phyloP scores from a whole-genome alignment of 768 basidiomycete genomes.

The Epithele typhae region DNA sequence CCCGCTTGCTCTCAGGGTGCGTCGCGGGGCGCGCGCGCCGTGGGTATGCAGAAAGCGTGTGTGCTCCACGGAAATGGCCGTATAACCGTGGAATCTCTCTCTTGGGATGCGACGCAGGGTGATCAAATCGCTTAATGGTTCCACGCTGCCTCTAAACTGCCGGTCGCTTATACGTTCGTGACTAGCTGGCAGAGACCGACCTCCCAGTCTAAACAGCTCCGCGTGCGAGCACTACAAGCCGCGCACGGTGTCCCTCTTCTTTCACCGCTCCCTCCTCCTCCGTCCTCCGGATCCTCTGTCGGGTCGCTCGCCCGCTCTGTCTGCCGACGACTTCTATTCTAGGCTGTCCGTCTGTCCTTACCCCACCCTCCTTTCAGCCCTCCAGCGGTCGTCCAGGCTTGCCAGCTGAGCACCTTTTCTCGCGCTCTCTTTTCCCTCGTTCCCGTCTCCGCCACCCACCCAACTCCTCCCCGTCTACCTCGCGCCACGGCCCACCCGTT shows the following conservation, averaged over 20 bases:
- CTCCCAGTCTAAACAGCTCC: no score
- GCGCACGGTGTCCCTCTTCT: no score
- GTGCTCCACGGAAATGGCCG: no score
- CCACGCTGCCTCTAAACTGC: neutral
- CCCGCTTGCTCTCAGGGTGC: no score
- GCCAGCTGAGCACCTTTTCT: neutral
- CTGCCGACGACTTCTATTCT: neutral
- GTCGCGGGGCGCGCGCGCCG: no score
- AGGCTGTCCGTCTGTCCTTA: conserved; percentile 15
- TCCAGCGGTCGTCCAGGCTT: neutral
- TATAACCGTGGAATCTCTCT: no score
- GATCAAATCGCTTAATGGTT: conserved; percentile 14
- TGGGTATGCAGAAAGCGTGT: no score
- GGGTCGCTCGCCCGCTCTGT: no score
- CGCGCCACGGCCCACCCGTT: no score
- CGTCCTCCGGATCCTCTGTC: no score
- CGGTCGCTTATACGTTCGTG: conserved; percentile 4
- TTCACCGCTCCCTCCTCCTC: no score
- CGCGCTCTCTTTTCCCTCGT: neutral
- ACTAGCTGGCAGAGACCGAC: neutral
- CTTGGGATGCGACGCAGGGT: conserved; percentile 2
- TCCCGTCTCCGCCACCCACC: conserved; percentile 3
- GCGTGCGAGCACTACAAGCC: no score
- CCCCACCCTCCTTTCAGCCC: conserved; percentile 11
- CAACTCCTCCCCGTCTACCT: neutral